Evolutionary conservation across 257 asterid species (phyloP).

Genomic region (Ligustrum vulgare): DNA sequence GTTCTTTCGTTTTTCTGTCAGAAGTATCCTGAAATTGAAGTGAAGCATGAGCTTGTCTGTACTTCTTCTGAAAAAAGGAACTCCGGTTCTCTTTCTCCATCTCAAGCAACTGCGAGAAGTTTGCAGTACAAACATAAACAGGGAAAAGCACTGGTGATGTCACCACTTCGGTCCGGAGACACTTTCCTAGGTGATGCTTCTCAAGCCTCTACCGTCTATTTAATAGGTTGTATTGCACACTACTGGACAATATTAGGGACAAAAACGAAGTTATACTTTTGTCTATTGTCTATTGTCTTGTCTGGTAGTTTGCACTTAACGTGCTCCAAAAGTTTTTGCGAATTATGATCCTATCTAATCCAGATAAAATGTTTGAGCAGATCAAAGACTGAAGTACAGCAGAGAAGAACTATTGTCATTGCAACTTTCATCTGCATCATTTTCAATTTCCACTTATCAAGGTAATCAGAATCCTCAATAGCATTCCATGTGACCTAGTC

Average conservation of each 20-base stretch:
- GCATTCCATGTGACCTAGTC: background rate
- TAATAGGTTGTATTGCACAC: background rate
- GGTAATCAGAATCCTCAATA: conserved; percentile 28
- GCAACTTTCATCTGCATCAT: conserved; percentile 39
- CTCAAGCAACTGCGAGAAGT: conserved; percentile 28
- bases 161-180: conserved; percentile 27
- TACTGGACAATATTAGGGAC: background rate
- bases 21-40: conserved; percentile 57
- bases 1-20: conserved; percentile 46
- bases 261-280: no score
- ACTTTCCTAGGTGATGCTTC: conserved; percentile 50
- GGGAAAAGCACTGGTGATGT: conserved; percentile 27
- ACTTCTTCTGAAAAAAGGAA: conserved; percentile 28
- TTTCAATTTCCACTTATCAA: conserved; percentile 23
- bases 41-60: conserved; percentile 58
- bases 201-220: background rate
- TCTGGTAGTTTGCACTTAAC: background rate
- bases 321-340: background rate
- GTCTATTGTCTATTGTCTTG: background rate
- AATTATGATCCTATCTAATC: conserved; percentile 14
- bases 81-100: conserved; percentile 32
- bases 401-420: conserved; percentile 62
- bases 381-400: conserved; percentile 86
- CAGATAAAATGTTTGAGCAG: conserved; percentile 39
- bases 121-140: conserved; percentile 32